These are phyloP conservation scores for Simmondsia chinensis DNA, from an alignment of 148 eudicot species.

Conservation along the genomic window DNA sequence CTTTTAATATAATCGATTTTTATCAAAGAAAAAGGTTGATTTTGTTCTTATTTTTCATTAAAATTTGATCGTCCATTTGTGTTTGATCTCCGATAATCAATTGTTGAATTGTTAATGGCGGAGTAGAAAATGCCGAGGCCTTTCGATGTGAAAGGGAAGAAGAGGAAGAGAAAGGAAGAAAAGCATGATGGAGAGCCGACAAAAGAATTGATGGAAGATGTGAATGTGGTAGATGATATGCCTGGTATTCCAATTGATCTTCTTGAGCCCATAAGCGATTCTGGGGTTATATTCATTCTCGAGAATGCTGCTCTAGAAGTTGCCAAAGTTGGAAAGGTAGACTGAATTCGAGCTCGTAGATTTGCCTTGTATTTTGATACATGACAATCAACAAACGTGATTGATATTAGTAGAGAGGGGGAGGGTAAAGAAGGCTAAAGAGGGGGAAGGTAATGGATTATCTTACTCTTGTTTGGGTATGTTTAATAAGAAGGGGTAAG, in stretches of 20 bases:
- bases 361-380: neutral
- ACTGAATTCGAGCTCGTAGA: neutral
- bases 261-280: slow-evolving; percentile 14
- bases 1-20: too few relatives aligned
- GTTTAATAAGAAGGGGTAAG: too few relatives aligned
- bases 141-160: slow-evolving; percentile 53
- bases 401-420: too few relatives aligned
- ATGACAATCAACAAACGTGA: neutral
- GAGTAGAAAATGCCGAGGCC: slow-evolving; percentile 50
- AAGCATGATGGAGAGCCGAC: slow-evolving; percentile 33
- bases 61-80: too few relatives aligned
- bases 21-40: too few relatives aligned
- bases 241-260: slow-evolving; percentile 57
- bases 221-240: slow-evolving; percentile 23
- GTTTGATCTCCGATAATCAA: too few relatives aligned
- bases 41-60: too few relatives aligned
- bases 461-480: too few relatives aligned
- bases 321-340: slow-evolving; percentile 95
- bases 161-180: slow-evolving; percentile 60
- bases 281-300: slow-evolving; percentile 76
- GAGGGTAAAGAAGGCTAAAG: too few relatives aligned
- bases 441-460: too few relatives aligned
- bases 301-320: slow-evolving; percentile 87
- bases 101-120: too few relatives aligned
- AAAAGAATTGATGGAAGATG: slow-evolving; percentile 18